Evolutionary conservation across 257 asterid species (phyloP), one percentile per base, ranked within the genome.

Genomic region (Knoxia roxburghii): DNA sequence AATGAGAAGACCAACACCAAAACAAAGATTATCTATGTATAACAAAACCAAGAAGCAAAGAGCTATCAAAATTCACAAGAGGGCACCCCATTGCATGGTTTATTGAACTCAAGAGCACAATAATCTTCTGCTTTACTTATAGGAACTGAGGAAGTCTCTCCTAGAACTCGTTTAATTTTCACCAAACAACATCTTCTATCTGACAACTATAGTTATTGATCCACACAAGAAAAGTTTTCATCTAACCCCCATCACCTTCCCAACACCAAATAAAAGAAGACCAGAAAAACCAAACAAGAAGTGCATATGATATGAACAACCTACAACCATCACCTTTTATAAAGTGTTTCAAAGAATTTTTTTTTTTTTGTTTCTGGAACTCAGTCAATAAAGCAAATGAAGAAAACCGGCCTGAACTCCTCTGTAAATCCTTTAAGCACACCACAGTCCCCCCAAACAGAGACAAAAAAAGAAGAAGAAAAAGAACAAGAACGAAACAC

Each of bases 41-140:
- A 33, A 27, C 53, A 45, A 29, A 64, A 2, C 26, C 33, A 43
- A 41, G 12, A 39, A 55, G 68, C 69, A 61, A 7, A 26, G n/a
- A 70, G n/a, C 37, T 20, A 52, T 27, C 1, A 18, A 62, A 51
- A 53, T 39, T 15, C 48, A 51, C 37, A 40, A 3, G 29, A 71
- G 26, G 5, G 13, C 64, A 17, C 39, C 53, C 41, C n/a, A 14
- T 11, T 67, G 21, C 68, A 48, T 18, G 30, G 54, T 32, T 18
- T 26, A 53, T 15, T 65, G 60, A 18, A 39, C 70, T 51, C 52
- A 21, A 50, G 7, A 60, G 23, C 64, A 62, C n/a, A 32, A 15
- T 8, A 14, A 23, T 49, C 55, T 17, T 48, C 39, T 2, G 24
- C 18, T n/a, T 15, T n/a, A 15, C 56, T n/a, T 45, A 46, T 32